A percentile compares a stretch with the other conserved stretches of the same genome.
Conservation (phyloP, 371 early-diverging fungal species). For the Furculomyces boomerangus region DNA sequence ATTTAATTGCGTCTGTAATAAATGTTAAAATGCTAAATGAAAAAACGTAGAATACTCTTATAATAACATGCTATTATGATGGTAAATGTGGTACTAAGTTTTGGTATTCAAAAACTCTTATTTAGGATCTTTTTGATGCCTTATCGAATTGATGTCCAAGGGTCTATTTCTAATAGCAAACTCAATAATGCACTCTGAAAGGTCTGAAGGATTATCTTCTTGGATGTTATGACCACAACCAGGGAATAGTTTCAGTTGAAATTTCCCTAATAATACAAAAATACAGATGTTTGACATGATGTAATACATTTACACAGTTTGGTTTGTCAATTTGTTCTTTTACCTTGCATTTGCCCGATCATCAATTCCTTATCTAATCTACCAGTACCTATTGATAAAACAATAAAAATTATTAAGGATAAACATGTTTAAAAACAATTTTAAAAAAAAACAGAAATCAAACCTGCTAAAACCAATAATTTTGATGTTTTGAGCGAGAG, state of each 20-base stretch:
- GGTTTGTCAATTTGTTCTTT: background rate
- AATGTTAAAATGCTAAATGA: no score
- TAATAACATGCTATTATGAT: no score
- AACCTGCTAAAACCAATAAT: slow-evolving; percentile 68
- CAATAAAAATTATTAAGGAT: background rate
- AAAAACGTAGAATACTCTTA: no score
- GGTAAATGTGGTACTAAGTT: no score
- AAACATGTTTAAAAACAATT: background rate
- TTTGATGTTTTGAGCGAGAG: slow-evolving; percentile 46
- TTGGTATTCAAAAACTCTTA: no score
- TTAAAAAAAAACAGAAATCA: background rate
- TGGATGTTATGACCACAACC: slow-evolving; percentile 79
- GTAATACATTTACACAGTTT: background rate
- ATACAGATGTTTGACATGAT: background rate
- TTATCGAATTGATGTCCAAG: slow-evolving; percentile 25
- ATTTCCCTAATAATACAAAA: slow-evolving; percentile 32
- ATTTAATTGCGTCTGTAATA: no score
- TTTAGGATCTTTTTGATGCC: no score
- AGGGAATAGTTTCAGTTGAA: slow-evolving; percentile 66
- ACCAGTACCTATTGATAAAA: slow-evolving; percentile 39
- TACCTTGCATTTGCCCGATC: slow-evolving; percentile 94
- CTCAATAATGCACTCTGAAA: slow-evolving; percentile 44
- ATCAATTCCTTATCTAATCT: slow-evolving; percentile 76
- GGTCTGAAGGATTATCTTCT: slow-evolving; percentile 66
- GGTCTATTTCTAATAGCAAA: slow-evolving; percentile 68